Percentiles rank a stretch among this genome's conserved stretches.
phyloP scores from a whole-genome alignment of 768 basidiomycete genomes.

The Podaxis carcinomalis region DNA sequence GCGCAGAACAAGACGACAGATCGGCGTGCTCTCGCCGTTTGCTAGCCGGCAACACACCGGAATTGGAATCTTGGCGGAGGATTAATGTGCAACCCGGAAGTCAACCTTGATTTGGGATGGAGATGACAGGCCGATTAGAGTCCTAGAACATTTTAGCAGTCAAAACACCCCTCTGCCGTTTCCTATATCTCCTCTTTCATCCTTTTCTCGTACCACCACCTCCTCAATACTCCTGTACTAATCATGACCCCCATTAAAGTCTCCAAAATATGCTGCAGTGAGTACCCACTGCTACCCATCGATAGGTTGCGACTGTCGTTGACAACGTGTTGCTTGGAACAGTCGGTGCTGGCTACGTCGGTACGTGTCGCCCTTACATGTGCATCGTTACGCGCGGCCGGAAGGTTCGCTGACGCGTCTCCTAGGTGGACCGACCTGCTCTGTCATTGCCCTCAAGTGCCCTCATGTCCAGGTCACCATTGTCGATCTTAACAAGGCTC shows the following conservation, averaged over 20 bases:
- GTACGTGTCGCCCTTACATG: slow-evolving; percentile 37
- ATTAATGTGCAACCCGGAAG: background rate
- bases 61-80: background rate
- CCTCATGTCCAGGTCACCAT: slow-evolving; percentile 94
- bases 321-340: slow-evolving; percentile 13
- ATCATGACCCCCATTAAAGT: slow-evolving; percentile 58
- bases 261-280: slow-evolving; percentile 86
- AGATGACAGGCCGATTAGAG: background rate
- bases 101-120: background rate
- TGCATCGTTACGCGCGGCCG: background rate
- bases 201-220: slow-evolving; percentile 29
- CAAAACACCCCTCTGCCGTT: slow-evolving; percentile 11
- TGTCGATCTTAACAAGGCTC: slow-evolving; percentile 92
- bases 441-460: slow-evolving; percentile 91
- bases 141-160: too few relatives aligned
- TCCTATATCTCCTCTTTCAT: background rate
- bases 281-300: slow-evolving; percentile 27
- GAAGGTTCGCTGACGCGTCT: background rate
- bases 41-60: background rate
- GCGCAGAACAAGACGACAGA: background rate
- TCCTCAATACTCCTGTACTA: slow-evolving; percentile 41
- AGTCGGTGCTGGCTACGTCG: slow-evolving; percentile 94
- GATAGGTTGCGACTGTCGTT: slow-evolving; percentile 7
- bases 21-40: background rate
- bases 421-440: slow-evolving; percentile 90